Evolutionary conservation across 2,329 filamentous ascomycete genomes (phyloP).

Genomic region (Cytospora schulzeri): DNA sequence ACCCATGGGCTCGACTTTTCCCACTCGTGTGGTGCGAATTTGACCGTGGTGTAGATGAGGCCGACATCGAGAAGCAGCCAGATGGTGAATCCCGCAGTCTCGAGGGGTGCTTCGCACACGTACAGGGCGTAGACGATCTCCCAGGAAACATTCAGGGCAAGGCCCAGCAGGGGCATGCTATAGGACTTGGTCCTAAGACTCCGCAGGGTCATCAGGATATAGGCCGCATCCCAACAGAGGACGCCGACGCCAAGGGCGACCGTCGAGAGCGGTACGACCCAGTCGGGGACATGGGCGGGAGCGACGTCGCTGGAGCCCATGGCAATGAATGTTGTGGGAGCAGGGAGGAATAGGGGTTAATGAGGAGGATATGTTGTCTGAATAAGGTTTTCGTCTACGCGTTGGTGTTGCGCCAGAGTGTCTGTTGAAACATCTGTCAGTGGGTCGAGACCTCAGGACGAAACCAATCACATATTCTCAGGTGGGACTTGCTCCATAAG

Average conservation of each 20-base stretch:
- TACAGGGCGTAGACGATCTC: constrained; percentile 52
- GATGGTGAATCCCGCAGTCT: constrained; percentile 46
- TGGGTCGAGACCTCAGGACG: not conserved
- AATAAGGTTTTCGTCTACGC: not conserved
- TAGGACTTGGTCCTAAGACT: constrained; percentile 50
- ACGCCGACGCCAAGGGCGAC: constrained; percentile 42
- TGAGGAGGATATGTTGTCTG: not conserved
- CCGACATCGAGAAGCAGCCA: constrained; percentile 54
- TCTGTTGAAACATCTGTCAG: not conserved
- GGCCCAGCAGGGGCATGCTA: constrained; percentile 51
- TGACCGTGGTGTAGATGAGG: constrained; percentile 50
- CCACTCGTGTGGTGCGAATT: constrained; percentile 48
- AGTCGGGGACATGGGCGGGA: constrained; percentile 37
- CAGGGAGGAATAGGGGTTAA: not conserved
- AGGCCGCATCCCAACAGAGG: constrained; percentile 45
- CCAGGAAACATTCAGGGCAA: constrained; percentile 55
- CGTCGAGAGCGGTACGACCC: constrained; percentile 42
- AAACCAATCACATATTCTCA: not conserved
- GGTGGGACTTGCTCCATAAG: no score
- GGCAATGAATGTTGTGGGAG: not conserved
- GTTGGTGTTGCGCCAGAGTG: not conserved
- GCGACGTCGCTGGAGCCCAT: constrained; percentile 46
- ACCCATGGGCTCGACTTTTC: constrained; percentile 41
- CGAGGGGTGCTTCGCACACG: constrained; percentile 47
- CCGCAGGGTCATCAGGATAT: constrained; percentile 50